These are phyloP conservation scores for Wickerhamomyces canadensis DNA, from an alignment of 805 yeast species.

Conservation along the genomic window DNA sequence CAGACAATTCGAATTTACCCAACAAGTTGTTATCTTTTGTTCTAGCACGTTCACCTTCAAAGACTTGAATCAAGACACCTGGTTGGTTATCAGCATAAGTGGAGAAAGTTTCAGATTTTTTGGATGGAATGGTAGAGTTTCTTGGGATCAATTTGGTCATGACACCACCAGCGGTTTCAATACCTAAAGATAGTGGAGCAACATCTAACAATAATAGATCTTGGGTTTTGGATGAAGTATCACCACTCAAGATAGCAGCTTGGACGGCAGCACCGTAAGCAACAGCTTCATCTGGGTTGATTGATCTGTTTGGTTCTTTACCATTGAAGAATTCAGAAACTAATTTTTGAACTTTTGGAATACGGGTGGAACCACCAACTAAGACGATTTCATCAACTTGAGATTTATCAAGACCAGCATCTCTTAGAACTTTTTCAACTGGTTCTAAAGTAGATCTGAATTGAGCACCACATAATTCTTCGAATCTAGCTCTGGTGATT, in stretches of 20 bases:
- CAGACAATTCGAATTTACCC: conserved; percentile 94
- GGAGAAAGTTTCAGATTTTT: conserved; percentile 94
- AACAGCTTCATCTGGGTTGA: conserved; percentile 98
- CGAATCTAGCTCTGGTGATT: conserved; percentile 95
- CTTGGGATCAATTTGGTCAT: conserved; percentile 97
- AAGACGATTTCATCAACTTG: conserved; percentile 87
- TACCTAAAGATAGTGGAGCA: conserved; percentile 95
- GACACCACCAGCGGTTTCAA: conserved; percentile 99
- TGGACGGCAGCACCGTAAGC: conserved; percentile 99
- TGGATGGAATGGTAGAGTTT: conserved; percentile 95
- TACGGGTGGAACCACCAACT: conserved; percentile 98
- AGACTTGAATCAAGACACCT: conserved; percentile 96
- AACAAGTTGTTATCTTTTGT: conserved; percentile 93
- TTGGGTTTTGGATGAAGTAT: conserved; percentile 93
- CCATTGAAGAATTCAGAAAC: conserved; percentile 97
- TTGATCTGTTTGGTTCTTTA: conserved; percentile 93
- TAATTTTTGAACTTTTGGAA: conserved; percentile 93
- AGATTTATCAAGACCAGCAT: conserved; percentile 85
- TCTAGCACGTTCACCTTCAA: conserved; percentile 96
- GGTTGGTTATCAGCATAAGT: conserved; percentile 98
- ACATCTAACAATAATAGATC: conserved; percentile 92
- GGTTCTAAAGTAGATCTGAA: conserved; percentile 94
- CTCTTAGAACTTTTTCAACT: conserved; percentile 90
- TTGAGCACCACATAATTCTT: conserved; percentile 89
- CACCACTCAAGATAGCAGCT: conserved; percentile 96